Conservation (phyloP, 1,139 yeast genomes). For the Suhomyces guaymorum region DNA sequence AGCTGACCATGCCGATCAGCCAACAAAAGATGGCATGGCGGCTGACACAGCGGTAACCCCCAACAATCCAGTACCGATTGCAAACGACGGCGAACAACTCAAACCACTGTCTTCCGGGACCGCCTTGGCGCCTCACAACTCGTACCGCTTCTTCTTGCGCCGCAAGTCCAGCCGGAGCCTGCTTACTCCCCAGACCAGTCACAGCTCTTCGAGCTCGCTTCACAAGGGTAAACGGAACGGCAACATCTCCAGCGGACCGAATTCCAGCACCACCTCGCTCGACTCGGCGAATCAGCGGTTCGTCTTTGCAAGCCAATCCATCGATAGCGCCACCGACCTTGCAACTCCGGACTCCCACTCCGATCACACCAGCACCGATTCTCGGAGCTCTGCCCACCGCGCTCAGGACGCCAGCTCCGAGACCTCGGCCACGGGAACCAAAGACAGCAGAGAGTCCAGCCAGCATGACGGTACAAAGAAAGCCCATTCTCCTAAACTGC, state of each 20-base stretch:
- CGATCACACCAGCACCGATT: background rate
- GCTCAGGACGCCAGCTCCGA: no score
- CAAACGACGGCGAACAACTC: background rate
- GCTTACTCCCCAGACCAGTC: conserved; percentile 16
- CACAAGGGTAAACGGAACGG: background rate
- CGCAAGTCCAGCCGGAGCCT: conserved; percentile 11
- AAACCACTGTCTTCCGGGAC: background rate
- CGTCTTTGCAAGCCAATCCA: conserved; percentile 1
- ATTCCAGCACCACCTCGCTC: conserved; percentile 1
- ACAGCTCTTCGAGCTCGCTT: conserved; percentile 1
- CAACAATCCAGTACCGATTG: background rate
- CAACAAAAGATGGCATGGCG: no score
- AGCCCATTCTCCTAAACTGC: background rate
- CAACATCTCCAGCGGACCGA: no score
- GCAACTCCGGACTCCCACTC: no score
- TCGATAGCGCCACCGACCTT: no score
- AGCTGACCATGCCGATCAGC: no score
- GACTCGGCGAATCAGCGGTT: background rate
- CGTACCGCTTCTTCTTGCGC: conserved; percentile 13
- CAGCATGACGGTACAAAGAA: no score
- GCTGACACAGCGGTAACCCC: no score
- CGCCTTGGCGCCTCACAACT: conserved; percentile 1
- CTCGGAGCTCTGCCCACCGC: background rate
- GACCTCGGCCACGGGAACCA: no score
- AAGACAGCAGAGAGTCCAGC: no score